A percentile compares a stretch with the other conserved stretches of the same genome.
phyloP scores from a whole-genome alignment of 2,329 filamentous ascomycete species.

The Arthrobotrys conoides region DNA sequence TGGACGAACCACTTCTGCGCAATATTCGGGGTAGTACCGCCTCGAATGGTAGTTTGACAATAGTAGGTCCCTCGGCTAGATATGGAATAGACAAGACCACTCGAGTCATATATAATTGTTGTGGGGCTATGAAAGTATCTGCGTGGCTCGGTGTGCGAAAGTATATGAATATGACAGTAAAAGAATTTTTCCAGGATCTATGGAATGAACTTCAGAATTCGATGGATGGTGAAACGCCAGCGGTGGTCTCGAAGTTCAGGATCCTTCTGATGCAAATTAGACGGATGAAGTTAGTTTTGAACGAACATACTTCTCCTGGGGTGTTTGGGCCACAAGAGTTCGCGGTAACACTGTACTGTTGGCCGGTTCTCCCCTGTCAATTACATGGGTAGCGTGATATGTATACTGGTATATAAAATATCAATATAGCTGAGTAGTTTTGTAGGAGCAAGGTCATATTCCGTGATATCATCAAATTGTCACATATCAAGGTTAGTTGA shows the following conservation, averaged over 20 bases:
- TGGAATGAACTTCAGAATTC: not conserved
- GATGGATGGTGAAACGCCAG: not conserved
- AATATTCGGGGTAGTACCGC: not conserved
- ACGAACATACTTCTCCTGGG: not conserved
- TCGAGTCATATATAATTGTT: not conserved
- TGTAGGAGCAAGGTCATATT: too few relatives aligned
- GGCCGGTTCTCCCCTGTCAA: not conserved
- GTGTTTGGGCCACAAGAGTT: not conserved
- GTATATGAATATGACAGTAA: not conserved
- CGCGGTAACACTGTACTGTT: not conserved
- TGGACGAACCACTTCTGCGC: not conserved
- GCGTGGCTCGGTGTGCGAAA: not conserved
- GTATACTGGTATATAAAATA: too few relatives aligned
- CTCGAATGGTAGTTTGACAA: not conserved
- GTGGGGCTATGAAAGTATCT: not conserved
- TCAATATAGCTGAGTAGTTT: too few relatives aligned
- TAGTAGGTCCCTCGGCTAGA: not conserved
- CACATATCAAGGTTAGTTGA: too few relatives aligned
- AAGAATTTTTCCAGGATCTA: not conserved
- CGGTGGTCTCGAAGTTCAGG: not conserved
- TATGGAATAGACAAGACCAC: not conserved
- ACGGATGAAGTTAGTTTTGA: not conserved
- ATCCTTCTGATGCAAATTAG: not conserved
- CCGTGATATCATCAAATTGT: too few relatives aligned
- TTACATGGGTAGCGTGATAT: not conserved